A percentile compares a stretch with the other conserved stretches of the same genome.
These are phyloP conservation scores for Jacaranda mimosifolia DNA, from an alignment of 257 asterid species.

Conservation along the genomic window DNA sequence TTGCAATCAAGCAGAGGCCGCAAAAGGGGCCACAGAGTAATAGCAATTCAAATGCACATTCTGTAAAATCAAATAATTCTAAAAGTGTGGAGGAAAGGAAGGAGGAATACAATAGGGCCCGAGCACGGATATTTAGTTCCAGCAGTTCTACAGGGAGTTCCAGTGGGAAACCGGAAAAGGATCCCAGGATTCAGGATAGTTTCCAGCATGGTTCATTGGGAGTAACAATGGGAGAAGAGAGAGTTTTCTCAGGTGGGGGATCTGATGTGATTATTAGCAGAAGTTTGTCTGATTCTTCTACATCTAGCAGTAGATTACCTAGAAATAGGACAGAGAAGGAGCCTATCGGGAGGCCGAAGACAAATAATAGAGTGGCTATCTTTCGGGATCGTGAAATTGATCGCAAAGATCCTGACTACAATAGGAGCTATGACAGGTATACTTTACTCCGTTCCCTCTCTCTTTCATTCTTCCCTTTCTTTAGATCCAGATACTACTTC, in stretches of 20 bases:
- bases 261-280: constrained; percentile 63
- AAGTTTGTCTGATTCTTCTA: constrained; percentile 68
- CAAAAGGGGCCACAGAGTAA: constrained; percentile 67
- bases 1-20: constrained; percentile 97
- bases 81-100: constrained; percentile 98
- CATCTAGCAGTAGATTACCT: constrained; percentile 77
- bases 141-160: constrained; percentile 66
- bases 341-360: constrained; percentile 68
- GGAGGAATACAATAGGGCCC: constrained; percentile 96
- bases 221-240: constrained; percentile 63
- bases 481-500: background rate
- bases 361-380: constrained; percentile 85
- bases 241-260: constrained; percentile 49
- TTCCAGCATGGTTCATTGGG: constrained; percentile 63
- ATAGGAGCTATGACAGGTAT: constrained; percentile 94
- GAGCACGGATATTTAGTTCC: constrained; percentile 94
- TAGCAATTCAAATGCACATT: constrained; percentile 51
- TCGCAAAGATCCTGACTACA: constrained; percentile 95
- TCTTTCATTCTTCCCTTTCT: background rate
- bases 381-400: constrained; percentile 95
- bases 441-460: background rate
- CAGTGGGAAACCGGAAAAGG: constrained; percentile 65
- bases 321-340: constrained; percentile 84
- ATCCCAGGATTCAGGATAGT: constrained; percentile 65
- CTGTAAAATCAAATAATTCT: constrained; percentile 69